Base-by-base conservation (phyloP, 2,329 filamentous ascomycete genomes). In the Monilinia laxa region DNA sequence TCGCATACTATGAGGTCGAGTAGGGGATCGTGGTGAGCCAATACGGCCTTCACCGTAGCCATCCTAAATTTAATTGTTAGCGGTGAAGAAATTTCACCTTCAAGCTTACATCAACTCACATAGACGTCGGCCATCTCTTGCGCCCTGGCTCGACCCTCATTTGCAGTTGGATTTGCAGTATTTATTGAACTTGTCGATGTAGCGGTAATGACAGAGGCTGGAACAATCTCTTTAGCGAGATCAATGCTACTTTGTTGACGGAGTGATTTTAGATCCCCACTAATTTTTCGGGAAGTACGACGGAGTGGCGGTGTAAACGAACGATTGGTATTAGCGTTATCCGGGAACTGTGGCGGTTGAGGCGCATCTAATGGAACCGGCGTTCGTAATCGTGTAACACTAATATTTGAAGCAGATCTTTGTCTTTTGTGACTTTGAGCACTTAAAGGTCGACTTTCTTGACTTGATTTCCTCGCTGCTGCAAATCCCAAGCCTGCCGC, bases 81-180 rank as follows among this genome's bases (percentile, higher is more conserved):
- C 58, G 70, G 74, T 72, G 23, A 49, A 12, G 70, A 64, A 68
- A 72, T 76, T 63, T 55, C 51, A 31, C 42, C 62, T 52, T 23
- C 54, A 42, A 31, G 55, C 25, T 59, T 58, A 23, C 66, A 64
- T 64, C 49, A 64, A 90, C 92, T 90, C 86, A 97, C 93, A 82
- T 91, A 97, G 81, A 96, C 89, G 84, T 97, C 92, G 78, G 91
- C 85, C 92, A 97, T 97, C 81, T 89, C 90, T 82, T 87, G 90
- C 77, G 89, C 82, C 78, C 91, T 91, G 80, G 87, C 88, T 81
- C 92, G 93, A 82, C 91, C 90, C 84, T 93, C 92, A 81, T 94
- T 93, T 79, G 89, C 90, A 80, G 92, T 84, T 75, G 92, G 91
- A 89, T 90, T 81, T 87, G 85, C 73, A 80, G 83, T 73, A 83